Evolutionary conservation across 1,284 basidiomycete species (phyloP), one percentile per base, ranked within the genome.

Genomic region (Megacollybia platyphylla): DNA sequence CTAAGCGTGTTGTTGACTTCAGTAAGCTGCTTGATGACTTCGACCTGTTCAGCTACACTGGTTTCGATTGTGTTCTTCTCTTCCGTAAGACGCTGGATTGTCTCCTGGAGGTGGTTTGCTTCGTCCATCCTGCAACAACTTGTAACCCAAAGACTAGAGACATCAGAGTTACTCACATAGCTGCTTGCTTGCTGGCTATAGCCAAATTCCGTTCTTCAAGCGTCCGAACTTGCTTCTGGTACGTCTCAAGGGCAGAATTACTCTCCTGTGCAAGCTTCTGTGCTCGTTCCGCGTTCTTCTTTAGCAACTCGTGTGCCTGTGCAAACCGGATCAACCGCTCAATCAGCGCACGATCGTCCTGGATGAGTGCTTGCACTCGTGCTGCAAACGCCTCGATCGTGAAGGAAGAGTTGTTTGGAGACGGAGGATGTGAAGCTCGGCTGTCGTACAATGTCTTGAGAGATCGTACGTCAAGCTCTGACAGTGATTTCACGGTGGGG

Each of bases 231-330:
- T 92, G 88, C 61, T 79, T 80, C 64, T 91, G 86, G 57, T 93
- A 93, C 26, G 83, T 90, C 66, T 87, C 86, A 32, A 94, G 62
- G 15, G 79, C 84, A 10, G 57, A 57, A 46, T 77, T 79, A 38
- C 82, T 84, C 45, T 90, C 88, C 56, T 82, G 77, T 1, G 87
- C 88, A 18, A 94, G 70, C 58, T 87, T 88, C 65, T 90, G 86
- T 8, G 89, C 89, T 40, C 87, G 71, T 51, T 87, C 84, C 13
- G 89, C 89, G 56, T 93, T 93, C 61, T 81, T 84, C 71, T 89
- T 91, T 49, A 91, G 69, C 49, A 90, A 55, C 52, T 92, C 89
- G 50, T 91, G 83, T 41, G 88, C 87, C 57, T 87, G 79, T 1
- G 86, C 87, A 52, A 88, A 86, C 24, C 87, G 75, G 42, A 89